Evolutionary conservation across 140 eudicot genomes (phyloP), one percentile per base, ranked within the genome.

Genomic region (Cichorium intybus): DNA sequence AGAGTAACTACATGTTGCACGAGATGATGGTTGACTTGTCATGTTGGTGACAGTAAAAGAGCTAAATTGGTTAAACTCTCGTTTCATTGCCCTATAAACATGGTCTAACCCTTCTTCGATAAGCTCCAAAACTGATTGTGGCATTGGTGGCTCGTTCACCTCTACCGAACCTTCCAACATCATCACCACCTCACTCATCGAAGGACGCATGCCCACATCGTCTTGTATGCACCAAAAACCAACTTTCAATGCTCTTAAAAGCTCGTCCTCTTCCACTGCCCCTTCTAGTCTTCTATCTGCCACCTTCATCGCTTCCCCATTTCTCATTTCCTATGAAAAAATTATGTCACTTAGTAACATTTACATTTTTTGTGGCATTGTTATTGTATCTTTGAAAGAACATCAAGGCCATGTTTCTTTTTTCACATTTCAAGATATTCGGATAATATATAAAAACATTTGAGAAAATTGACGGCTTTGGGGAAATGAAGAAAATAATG

Each of bases 221-320:
- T 93, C 99, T 54, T 93, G 96, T 62, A 93, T 93, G 84, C 97
- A 93, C 99, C 99, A 93, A 52, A 93, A 93, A 2, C 85, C 99
- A 3, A 82, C 86, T 72, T 74, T 79, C 37, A 88, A 7, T 1
- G 95, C 96, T 68, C 94, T 75, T 20, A 73, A 58, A 3, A 93
- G 60, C 72, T 93, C 95, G n/a, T 81, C 86, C 62, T 70, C 83
- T 0, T 88, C 95, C 50, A 84, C 87, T n/a, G 79, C 73, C 52
- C 95, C 96, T 78, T 80, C 87, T 8, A 93, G 78, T 37, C 97
- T 77, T 74, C 80, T 85, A 61, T 93, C 99, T 4, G 79, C 97
- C 33, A 81, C 97, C 69, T 82, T 83, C 62, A 60, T 66, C 5
- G 87, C 77, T 24, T 77, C 79, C 24, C 95, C 99, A 5, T 64